These are phyloP conservation scores for Albugo laibachii DNA, from an alignment of 352 stramenopile species.

Conservation along the genomic window DNA sequence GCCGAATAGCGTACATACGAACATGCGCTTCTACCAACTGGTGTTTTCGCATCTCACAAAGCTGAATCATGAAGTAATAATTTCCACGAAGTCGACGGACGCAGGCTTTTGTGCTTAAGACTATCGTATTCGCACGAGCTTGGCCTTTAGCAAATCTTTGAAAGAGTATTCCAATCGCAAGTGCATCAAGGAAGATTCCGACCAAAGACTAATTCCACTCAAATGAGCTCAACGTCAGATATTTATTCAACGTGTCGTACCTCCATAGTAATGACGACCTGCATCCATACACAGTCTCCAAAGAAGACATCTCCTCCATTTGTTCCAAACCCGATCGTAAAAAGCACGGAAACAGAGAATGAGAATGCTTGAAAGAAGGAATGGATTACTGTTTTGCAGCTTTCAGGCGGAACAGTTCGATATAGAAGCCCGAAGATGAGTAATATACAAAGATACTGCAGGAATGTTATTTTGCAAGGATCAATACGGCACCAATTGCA, in stretches of 20 bases:
- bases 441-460: slow-evolving; percentile 48
- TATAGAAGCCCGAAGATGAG: slow-evolving; percentile 54
- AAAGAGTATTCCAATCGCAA: slow-evolving; percentile 91
- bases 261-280: slow-evolving; percentile 79
- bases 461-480: neutral
- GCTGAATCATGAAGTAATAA: slow-evolving; percentile 88
- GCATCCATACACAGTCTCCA: slow-evolving; percentile 79
- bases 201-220: slow-evolving; percentile 58
- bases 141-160: slow-evolving; percentile 83
- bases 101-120: slow-evolving; percentile 85
- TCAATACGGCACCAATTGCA: neutral
- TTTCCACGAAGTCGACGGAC: slow-evolving; percentile 76
- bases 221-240: neutral
- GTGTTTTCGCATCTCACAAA: slow-evolving; percentile 82
- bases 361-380: slow-evolving; percentile 58
- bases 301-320: slow-evolving; percentile 79
- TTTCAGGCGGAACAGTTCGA: slow-evolving; percentile 24
- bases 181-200: slow-evolving; percentile 81
- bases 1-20: slow-evolving; percentile 84
- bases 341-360: slow-evolving; percentile 63
- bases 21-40: slow-evolving; percentile 90
- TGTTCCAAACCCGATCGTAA: slow-evolving; percentile 63
- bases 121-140: slow-evolving; percentile 82
- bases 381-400: slow-evolving; percentile 46
- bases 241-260: neutral